These are phyloP conservation scores for Hymenoscyphus fructigenus DNA, from an alignment of 2,329 filamentous ascomycete genomes.

Conservation along the genomic window DNA sequence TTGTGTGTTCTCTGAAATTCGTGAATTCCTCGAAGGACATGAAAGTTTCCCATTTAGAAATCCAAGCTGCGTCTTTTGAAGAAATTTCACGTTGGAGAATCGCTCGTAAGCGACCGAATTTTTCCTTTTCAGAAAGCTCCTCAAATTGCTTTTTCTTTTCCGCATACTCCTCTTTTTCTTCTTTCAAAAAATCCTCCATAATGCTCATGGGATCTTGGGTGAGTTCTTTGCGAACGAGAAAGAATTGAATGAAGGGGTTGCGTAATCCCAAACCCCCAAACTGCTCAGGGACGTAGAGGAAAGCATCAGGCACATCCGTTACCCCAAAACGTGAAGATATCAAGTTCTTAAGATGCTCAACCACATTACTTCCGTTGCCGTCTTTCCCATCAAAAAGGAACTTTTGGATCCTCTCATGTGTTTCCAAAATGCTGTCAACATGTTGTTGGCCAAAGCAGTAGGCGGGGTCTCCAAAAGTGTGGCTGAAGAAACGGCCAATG, in stretches of 20 bases:
- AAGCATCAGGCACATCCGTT: constrained; percentile 39
- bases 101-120: no score
- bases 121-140: no score
- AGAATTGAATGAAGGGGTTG: constrained; percentile 39
- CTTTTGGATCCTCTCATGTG: constrained; percentile 51
- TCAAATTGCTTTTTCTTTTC: no score
- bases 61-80: no score
- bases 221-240: no score
- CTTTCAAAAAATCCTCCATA: no score
- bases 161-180: no score
- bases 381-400: constrained; percentile 43
- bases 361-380: constrained; percentile 38
- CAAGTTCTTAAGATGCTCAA: constrained; percentile 46
- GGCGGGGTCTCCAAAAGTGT: constrained; percentile 54
- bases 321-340: constrained; percentile 49
- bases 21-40: no score
- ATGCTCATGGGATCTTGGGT: no score
- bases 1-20: no score
- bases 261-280: constrained; percentile 40
- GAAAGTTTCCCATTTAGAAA: no score
- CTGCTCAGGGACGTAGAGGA: constrained; percentile 39
- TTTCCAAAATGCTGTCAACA: constrained; percentile 52
- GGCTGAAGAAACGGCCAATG: constrained; percentile 53
- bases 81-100: no score
- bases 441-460: constrained; percentile 53